These are phyloP conservation scores for Silene uniflora DNA, from an alignment of 148 eudicot species.

Conservation along the genomic window DNA sequence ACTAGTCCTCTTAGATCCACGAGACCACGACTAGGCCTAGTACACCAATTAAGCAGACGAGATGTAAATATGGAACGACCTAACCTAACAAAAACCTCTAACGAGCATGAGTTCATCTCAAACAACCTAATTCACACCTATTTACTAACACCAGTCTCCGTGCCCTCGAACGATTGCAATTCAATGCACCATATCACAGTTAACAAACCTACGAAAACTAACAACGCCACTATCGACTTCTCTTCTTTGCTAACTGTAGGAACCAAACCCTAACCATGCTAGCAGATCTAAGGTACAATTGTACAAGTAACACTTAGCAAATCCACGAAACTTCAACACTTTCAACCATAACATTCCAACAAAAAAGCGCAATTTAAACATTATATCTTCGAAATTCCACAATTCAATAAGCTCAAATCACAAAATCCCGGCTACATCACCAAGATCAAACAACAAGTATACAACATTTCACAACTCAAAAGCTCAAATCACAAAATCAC, in stretches of 20 bases:
- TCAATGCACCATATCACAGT: not conserved
- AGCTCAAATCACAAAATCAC: not conserved
- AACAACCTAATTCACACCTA: not conserved
- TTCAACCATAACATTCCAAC: not conserved
- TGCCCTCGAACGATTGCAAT: not conserved
- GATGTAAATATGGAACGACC: not conserved
- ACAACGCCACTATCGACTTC: conserved; percentile 2
- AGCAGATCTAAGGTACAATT: conserved; percentile 21
- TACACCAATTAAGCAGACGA: not conserved
- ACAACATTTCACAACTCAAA: conserved; percentile 14
- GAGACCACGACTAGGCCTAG: too few species aligned
- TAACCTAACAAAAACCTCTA: not conserved
- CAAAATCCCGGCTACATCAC: conserved; percentile 13
- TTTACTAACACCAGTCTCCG: not conserved
- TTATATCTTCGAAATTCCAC: too few species aligned
- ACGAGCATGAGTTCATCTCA: not conserved
- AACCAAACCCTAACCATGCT: conserved; percentile 12
- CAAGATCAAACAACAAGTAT: not conserved
- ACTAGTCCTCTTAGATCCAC: not conserved
- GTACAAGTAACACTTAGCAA: not conserved
- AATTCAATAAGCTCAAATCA: not conserved
- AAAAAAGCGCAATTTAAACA: too few species aligned
- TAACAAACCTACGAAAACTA: too few species aligned
- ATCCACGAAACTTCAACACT: not conserved
- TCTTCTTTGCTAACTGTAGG: not conserved